A percentile compares a stretch with the other conserved stretches of the same genome.
Evolutionary conservation across 2,329 filamentous ascomycete species (phyloP).

Genomic region (Cladosporium sp.): DNA sequence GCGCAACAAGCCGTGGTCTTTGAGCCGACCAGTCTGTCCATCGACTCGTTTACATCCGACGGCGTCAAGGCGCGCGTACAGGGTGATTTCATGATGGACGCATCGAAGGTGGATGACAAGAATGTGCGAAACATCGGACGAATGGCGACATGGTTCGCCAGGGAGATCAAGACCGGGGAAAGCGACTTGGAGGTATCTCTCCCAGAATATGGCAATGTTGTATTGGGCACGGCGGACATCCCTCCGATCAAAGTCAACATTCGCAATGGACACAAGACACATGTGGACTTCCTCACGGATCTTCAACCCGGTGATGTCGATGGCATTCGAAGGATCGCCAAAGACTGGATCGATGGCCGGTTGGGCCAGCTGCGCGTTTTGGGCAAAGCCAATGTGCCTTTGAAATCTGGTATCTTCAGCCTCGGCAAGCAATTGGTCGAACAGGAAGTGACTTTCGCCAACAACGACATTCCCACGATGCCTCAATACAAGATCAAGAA

Average conservation of each 20-base stretch:
- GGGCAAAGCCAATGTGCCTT: slow-evolving; percentile 66
- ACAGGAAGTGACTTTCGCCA: slow-evolving; percentile 73
- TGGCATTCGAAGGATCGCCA: slow-evolving; percentile 72
- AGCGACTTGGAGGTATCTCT: slow-evolving; percentile 73
- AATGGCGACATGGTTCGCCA: slow-evolving; percentile 74
- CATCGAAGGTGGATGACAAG: slow-evolving; percentile 65
- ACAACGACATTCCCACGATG: slow-evolving; percentile 65
- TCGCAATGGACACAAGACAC: slow-evolving; percentile 70
- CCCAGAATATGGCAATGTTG: slow-evolving; percentile 72
- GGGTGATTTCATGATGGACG: slow-evolving; percentile 77
- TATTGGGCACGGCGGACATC: slow-evolving; percentile 72
- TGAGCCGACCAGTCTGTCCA: slow-evolving; percentile 75
- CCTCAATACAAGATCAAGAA: slow-evolving; percentile 79
- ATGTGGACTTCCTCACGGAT: slow-evolving; percentile 74
- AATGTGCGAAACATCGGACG: slow-evolving; percentile 71
- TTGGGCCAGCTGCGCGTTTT: slow-evolving; percentile 67
- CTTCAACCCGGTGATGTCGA: slow-evolving; percentile 72
- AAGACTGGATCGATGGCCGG: slow-evolving; percentile 81
- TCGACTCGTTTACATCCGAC: slow-evolving; percentile 75
- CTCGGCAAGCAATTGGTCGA: slow-evolving; percentile 73
- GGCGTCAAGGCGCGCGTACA: slow-evolving; percentile 77
- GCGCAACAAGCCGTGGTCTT: slow-evolving; percentile 77
- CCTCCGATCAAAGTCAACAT: slow-evolving; percentile 74
- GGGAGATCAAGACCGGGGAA: slow-evolving; percentile 67
- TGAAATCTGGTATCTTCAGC: slow-evolving; percentile 75